These are phyloP conservation scores for Apiospora koreana DNA, from an alignment of 2,329 filamentous ascomycete genomes.

Conservation along the genomic window DNA sequence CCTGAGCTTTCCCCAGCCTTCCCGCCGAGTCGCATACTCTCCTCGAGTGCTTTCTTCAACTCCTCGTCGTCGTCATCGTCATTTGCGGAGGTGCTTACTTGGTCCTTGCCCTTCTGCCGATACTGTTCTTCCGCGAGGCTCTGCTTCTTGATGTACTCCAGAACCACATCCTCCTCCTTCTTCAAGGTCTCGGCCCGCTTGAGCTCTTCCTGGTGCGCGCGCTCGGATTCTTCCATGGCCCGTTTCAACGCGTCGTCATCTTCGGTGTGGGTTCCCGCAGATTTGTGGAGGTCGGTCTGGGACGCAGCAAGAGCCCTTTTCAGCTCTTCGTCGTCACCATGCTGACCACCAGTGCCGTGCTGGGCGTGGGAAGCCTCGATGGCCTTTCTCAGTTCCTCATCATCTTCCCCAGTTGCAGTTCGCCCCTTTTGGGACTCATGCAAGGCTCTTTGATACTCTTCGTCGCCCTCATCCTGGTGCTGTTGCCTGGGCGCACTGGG, in stretches of 20 bases:
- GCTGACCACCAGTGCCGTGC: conserved; percentile 16
- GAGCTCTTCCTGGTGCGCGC: conserved; percentile 45
- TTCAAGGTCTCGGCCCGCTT: conserved; percentile 42
- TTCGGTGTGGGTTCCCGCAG: conserved; percentile 26
- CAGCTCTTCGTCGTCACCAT: conserved; percentile 35
- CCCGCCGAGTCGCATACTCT: conserved; percentile 24
- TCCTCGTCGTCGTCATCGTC: conserved; percentile 26
- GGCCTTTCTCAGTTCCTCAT: conserved; percentile 41
- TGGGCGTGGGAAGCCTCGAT: conserved; percentile 40
- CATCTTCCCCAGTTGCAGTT: conserved; percentile 28
- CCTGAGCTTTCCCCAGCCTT: conserved; percentile 16
- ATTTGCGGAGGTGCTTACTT: conserved; percentile 25
- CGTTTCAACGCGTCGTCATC: conserved; percentile 48
- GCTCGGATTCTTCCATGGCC: conserved; percentile 49
- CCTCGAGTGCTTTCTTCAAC: conserved; percentile 28
- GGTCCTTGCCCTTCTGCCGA: conserved; percentile 39
- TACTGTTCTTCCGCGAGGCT: conserved; percentile 69
- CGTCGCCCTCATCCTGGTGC: conserved; percentile 22
- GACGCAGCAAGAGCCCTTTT: conserved; percentile 44
- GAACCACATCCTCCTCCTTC: conserved; percentile 70
- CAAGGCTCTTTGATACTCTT: conserved; percentile 24
- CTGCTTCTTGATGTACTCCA: conserved; percentile 79
- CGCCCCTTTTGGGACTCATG: conserved; percentile 26
- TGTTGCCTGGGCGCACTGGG: conserved; percentile 22
- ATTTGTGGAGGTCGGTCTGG: conserved; percentile 25